Conservation (phyloP, 768 basidiomycete genomes). For the Boletus subparvulus region DNA sequence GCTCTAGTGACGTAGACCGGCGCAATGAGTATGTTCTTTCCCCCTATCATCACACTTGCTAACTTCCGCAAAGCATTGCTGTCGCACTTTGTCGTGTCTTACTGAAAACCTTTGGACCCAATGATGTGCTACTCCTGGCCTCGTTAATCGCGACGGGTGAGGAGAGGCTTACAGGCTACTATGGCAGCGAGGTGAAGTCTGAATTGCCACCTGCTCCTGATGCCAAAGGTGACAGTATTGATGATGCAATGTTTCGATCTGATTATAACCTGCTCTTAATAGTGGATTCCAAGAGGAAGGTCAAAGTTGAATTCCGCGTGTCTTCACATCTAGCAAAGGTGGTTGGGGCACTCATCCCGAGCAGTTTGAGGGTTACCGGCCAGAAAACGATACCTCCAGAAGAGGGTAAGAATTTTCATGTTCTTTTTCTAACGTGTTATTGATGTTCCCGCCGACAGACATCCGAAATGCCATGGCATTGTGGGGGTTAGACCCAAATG, state of each 20-base stretch:
- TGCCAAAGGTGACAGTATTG: not conserved
- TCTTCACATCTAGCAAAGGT: not conserved
- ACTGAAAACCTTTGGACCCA: conserved; percentile 11
- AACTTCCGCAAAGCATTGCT: conserved; percentile 5
- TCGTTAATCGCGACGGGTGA: conserved; percentile 5
- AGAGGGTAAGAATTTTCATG: not conserved
- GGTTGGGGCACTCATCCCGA: not conserved
- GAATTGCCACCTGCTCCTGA: not conserved
- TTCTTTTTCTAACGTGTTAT: not conserved
- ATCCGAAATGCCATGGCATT: not conserved
- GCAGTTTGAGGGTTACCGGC: not conserved
- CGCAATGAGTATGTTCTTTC: conserved; percentile 8
- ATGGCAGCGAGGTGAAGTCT: not conserved
- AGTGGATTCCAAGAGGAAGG: not conserved
- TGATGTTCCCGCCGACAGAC: not conserved
- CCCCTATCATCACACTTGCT: not conserved
- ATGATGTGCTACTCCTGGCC: conserved; percentile 14
- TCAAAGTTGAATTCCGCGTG: not conserved
- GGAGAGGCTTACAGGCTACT: not conserved
- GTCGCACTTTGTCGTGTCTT: conserved; percentile 10
- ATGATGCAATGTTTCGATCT: not conserved
- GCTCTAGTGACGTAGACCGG: not conserved
- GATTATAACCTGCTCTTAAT: not conserved
- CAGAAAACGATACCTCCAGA: not conserved
- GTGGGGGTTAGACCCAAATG: not conserved